These are phyloP conservation scores for Aspergillus melleus DNA, from an alignment of 2,329 filamentous ascomycete species.

Conservation along the genomic window DNA sequence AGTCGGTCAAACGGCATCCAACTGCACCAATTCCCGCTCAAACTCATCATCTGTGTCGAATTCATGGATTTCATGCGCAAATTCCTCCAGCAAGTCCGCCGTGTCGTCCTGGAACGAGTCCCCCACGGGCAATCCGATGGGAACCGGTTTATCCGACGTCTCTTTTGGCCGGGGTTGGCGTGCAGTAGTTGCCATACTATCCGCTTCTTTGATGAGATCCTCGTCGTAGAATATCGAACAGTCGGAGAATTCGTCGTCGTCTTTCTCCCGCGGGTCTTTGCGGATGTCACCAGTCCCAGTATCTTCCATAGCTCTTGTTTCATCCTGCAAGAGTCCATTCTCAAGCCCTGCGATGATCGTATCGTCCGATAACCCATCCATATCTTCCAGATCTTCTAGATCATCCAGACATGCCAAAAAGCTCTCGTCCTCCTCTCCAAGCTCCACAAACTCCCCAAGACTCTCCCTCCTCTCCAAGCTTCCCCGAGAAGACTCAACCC, in stretches of 20 bases:
- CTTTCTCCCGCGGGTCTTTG: conserved; percentile 7
- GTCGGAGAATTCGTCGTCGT: conserved; percentile 35
- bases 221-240: conserved; percentile 35
- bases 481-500: no score
- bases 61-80: conserved; percentile 13
- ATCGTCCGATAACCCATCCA: conserved; percentile 21
- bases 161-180: not conserved
- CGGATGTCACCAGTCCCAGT: not conserved
- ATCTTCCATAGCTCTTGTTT: conserved; percentile 9
- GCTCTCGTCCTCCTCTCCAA: conserved; percentile 12
- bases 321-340: not conserved
- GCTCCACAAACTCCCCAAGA: conserved; percentile 14
- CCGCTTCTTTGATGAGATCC: conserved; percentile 27
- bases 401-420: conserved; percentile 11
- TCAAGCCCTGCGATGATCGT: not conserved
- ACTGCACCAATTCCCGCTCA: conserved; percentile 18
- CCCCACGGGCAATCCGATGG: conserved; percentile 12
- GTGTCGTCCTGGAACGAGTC: conserved; percentile 39
- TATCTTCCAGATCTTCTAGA: not conserved
- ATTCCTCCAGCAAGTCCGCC: conserved; percentile 29
- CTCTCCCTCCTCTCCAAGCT: conserved; percentile 2
- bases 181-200: conserved; percentile 12
- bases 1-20: conserved; percentile 16
- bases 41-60: conserved; percentile 22
- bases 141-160: not conserved